A percentile compares a stretch with the other conserved stretches of the same genome.
Conservation (phyloP, 352 stramenopile genomes). For the Globisporangium echinulatum region DNA sequence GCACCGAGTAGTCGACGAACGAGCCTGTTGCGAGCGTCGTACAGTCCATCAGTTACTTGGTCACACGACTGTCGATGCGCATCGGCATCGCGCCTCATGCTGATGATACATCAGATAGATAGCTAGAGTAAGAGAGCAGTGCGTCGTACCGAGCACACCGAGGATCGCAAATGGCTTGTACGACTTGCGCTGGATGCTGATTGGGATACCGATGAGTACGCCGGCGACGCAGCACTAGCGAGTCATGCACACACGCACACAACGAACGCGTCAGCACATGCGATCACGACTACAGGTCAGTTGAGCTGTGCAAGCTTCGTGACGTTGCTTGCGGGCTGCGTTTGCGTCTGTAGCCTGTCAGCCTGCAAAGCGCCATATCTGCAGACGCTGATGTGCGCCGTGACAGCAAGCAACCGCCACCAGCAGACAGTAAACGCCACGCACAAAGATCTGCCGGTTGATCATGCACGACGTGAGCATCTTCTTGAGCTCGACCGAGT, state of each 20-base stretch:
- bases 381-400: too few species aligned
- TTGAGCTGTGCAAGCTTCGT: too few species aligned
- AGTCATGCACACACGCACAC: not conserved
- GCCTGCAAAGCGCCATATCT: too few species aligned
- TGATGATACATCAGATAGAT: too few species aligned
- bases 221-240: slow-evolving; percentile 64
- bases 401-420: not conserved
- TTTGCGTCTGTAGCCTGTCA: not conserved
- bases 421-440: not conserved
- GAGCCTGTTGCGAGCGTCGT: slow-evolving; percentile 31
- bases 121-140: not conserved
- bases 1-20: slow-evolving; percentile 82
- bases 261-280: not conserved
- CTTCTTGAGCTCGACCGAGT: slow-evolving; percentile 66
- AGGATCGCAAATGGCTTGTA: slow-evolving; percentile 75
- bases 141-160: slow-evolving; percentile 50
- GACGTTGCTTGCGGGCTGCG: not conserved
- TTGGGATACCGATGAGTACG: slow-evolving; percentile 77
- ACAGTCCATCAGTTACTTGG: too few species aligned
- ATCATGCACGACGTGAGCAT: slow-evolving; percentile 86
- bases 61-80: too few species aligned
- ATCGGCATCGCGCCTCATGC: too few species aligned
- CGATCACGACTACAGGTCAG: too few species aligned
- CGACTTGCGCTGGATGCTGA: slow-evolving; percentile 76
- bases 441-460: slow-evolving; percentile 74